Evolutionary conservation across 164 flowering plant species (phyloP).

Genomic region (Cinnamomum chago): DNA sequence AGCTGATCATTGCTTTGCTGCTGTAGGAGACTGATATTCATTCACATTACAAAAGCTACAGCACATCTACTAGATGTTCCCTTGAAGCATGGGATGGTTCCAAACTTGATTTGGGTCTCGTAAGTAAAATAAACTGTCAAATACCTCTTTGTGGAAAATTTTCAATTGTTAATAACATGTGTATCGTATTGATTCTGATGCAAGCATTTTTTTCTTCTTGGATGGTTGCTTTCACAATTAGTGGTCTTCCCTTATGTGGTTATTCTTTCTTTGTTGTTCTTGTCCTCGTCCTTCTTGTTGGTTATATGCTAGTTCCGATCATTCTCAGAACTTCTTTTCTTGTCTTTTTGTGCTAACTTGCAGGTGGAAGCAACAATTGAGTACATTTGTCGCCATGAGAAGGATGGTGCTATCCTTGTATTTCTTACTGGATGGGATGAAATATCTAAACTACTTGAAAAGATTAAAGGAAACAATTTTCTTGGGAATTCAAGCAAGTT

Average conservation of each 20-base stretch:
- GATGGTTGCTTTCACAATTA: neutral
- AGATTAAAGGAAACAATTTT: slow-evolving; percentile 51
- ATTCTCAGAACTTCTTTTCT: neutral
- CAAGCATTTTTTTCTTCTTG: neutral
- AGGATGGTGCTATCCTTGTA: slow-evolving; percentile 86
- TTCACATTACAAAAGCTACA: slow-evolving; percentile 58
- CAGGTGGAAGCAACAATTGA: slow-evolving; percentile 90
- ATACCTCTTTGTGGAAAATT: neutral
- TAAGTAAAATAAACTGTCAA: slow-evolving; percentile 32
- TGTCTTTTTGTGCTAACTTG: neutral
- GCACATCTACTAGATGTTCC: slow-evolving; percentile 57
- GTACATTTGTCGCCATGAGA: slow-evolving; percentile 73
- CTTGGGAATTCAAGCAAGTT: slow-evolving; percentile 71
- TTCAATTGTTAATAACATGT: too few relatives aligned
- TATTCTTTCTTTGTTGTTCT: too few relatives aligned
- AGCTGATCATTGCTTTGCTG: slow-evolving; percentile 1
- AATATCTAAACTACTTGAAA: slow-evolving; percentile 80
- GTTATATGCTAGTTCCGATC: neutral
- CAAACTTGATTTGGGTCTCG: slow-evolving; percentile 85
- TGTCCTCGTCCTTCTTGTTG: neutral
- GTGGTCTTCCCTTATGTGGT: too few relatives aligned
- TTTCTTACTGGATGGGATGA: slow-evolving; percentile 99
- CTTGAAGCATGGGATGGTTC: slow-evolving; percentile 91
- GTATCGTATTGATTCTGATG: too few relatives aligned
- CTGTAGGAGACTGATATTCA: slow-evolving; percentile 72